phyloP scores from a whole-genome alignment of 2,329 filamentous ascomycete genomes.

The Clathrospora elynae region DNA sequence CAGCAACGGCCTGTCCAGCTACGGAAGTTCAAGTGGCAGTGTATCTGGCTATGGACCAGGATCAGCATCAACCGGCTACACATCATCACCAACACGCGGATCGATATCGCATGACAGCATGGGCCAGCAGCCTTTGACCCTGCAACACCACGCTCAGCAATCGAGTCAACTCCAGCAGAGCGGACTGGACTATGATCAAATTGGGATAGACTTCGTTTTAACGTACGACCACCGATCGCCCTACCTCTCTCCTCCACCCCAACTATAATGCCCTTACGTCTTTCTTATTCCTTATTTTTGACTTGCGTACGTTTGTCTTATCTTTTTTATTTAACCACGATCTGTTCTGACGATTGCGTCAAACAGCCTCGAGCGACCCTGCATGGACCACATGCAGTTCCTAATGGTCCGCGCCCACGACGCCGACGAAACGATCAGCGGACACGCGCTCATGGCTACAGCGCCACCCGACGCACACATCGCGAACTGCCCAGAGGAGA shows the following conservation, averaged over 20 bases:
- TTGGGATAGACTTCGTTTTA: conserved; percentile 88
- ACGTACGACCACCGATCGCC: conserved; percentile 78
- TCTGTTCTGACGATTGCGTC: conserved; percentile 40
- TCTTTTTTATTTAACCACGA: conserved; percentile 27
- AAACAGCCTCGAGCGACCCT: conserved; percentile 82
- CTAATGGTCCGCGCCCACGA: conserved; percentile 66
- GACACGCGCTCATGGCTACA: conserved; percentile 91
- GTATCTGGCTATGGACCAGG: conserved; percentile 64
- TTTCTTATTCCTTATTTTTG: conserved; percentile 24
- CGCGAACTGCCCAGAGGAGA: conserved; percentile 58
- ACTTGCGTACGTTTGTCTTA: conserved; percentile 31
- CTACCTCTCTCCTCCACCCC: conserved; percentile 57
- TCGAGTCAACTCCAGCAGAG: conserved; percentile 36
- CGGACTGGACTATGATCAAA: conserved; percentile 74
- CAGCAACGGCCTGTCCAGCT: conserved; percentile 46
- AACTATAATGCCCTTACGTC: conserved; percentile 40
- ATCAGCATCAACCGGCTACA: conserved; percentile 54
- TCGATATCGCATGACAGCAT: conserved; percentile 39
- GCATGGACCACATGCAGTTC: conserved; percentile 88
- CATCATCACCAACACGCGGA: conserved; percentile 49
- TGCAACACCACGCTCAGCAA: conserved; percentile 30
- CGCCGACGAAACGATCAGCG: conserved; percentile 66
- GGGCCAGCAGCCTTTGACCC: conserved; percentile 21
- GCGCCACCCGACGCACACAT: conserved; percentile 76
- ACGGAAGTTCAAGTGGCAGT: conserved; percentile 59